Evolutionary conservation across 768 basidiomycete genomes (phyloP).

Genomic region (Suillus discolor): DNA sequence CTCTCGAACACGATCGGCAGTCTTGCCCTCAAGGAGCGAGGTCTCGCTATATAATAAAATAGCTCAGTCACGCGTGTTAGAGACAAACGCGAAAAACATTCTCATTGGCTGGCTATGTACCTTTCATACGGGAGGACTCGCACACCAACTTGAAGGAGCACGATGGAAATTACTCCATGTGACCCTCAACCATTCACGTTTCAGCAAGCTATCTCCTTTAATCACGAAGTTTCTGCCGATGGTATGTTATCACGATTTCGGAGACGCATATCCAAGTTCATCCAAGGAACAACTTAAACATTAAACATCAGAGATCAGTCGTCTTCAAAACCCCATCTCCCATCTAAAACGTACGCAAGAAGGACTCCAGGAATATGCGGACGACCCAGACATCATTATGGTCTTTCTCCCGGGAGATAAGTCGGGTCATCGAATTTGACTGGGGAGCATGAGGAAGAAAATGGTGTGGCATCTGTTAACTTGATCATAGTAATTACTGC

Average conservation of each 20-base stretch:
- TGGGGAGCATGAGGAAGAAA: neutral
- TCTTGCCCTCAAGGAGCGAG: neutral
- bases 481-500: neutral
- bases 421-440: neutral
- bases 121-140: no score
- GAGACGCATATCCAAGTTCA: slow-evolving; percentile 2
- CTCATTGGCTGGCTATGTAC: no score
- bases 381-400: slow-evolving; percentile 54
- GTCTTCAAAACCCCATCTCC: slow-evolving; percentile 70
- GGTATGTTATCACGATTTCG: slow-evolving; percentile 42
- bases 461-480: neutral
- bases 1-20: neutral
- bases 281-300: neutral
- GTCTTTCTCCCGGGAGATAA: neutral
- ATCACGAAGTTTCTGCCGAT: slow-evolving; percentile 69
- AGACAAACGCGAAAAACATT: no score
- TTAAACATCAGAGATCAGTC: slow-evolving; percentile 61
- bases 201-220: slow-evolving; percentile 61
- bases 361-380: slow-evolving; percentile 49
- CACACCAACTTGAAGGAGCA: neutral
- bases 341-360: slow-evolving; percentile 66
- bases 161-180: slow-evolving; percentile 68
- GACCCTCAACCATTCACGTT: slow-evolving; percentile 65
- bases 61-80: no score
- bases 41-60: neutral